These are phyloP conservation scores for Leishmania turanica DNA, from an alignment of 208 protist genomes.

Conservation along the genomic window DNA sequence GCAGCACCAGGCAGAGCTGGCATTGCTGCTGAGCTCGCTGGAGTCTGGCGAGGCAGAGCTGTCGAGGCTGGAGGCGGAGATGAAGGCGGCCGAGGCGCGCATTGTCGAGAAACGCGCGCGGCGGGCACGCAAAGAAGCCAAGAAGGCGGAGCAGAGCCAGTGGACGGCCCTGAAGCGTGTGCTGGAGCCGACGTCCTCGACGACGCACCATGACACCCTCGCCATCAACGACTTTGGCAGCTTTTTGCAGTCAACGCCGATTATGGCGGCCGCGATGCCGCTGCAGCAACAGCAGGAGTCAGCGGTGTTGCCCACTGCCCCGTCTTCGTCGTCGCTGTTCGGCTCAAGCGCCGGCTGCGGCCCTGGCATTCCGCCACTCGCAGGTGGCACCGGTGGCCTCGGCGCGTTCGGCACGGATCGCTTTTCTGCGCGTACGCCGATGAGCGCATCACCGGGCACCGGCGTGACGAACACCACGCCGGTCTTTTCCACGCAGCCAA, in stretches of 20 bases:
- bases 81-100: slow-evolving; percentile 33
- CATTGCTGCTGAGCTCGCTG: slow-evolving; percentile 22
- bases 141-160: slow-evolving; percentile 32
- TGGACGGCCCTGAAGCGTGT: slow-evolving; percentile 52
- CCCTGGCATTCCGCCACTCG: slow-evolving; percentile 10
- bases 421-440: slow-evolving; percentile 20
- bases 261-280: not conserved
- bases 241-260: slow-evolving; percentile 40
- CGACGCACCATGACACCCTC: slow-evolving; percentile 66
- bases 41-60: slow-evolving; percentile 29
- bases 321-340: slow-evolving; percentile 1
- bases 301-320: not conserved
- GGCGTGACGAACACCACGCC: slow-evolving; percentile 19
- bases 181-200: slow-evolving; percentile 33
- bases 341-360: slow-evolving; percentile 10
- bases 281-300: slow-evolving; percentile 14
- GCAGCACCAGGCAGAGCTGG: slow-evolving; percentile 51
- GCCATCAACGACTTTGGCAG: slow-evolving; percentile 73
- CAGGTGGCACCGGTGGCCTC: slow-evolving; percentile 1
- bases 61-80: slow-evolving; percentile 42
- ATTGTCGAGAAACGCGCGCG: slow-evolving; percentile 37
- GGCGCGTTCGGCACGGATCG: slow-evolving; percentile 21
- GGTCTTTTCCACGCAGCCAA: slow-evolving; percentile 48
- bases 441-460: slow-evolving; percentile 12
- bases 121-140: slow-evolving; percentile 36